Evolutionary conservation across 2,329 filamentous ascomycete species (phyloP), one percentile per base, ranked within the genome.

Genomic region (Aspergillus sp.): DNA sequence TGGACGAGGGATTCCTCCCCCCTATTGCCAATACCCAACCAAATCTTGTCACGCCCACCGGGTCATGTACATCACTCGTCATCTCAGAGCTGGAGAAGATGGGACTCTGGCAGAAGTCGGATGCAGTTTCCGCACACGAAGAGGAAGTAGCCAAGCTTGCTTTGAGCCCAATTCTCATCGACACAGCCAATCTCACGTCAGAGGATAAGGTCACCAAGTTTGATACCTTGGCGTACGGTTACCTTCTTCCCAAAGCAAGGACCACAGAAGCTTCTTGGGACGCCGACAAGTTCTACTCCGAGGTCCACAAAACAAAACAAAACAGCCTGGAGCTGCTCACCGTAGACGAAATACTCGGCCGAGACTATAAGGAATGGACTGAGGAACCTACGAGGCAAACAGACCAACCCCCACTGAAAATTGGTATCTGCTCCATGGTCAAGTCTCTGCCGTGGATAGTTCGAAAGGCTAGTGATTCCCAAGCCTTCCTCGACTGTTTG

Each of bases 351-450:
- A 80, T 86, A 18, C 69, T 88, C 56, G 77, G 80, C 39, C 83
- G 86, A 59, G 85, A 88, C 67, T 88, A 86, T 66, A 88, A 88
- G 69, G 75, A 83, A 50, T 88, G 85, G 85, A 75, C 74, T 1
- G 81, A 81, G 56, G 68, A 64, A 12, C 55, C 58, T 13, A 41
- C 62, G 4, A 61, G 56, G 22, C 60, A 69, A 68, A 64, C 51
- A 71, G 64, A 39, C 64, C 70, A 41, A 22, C 5, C n/a, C 2
- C 64, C 56, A 2, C 32, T 78, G 34, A 80, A 76, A 49, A 74
- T 88, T 17, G 85, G 85, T 2, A 83, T 87, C 53, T 83, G 81
- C 62, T 83, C 81, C 22, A 78, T 84, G 5, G 84, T 87, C 32
- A 83, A 83, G 64, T 74, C 81, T 0, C 71, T 87, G 5, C 71